These are phyloP conservation scores for Talaromyces piceae DNA, from an alignment of 2,329 filamentous ascomycete species.

Conservation along the genomic window DNA sequence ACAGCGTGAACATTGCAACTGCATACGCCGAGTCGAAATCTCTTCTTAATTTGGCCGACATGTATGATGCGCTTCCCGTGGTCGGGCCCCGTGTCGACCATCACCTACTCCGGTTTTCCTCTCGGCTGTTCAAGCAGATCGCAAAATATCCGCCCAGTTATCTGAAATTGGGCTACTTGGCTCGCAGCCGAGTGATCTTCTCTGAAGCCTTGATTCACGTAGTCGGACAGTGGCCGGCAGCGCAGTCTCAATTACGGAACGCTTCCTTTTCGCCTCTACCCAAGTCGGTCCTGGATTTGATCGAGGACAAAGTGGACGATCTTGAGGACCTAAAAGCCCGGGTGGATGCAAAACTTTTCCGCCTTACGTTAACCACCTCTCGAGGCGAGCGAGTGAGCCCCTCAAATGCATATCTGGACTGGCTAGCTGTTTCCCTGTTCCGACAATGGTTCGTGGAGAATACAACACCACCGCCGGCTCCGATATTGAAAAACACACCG, in stretches of 20 bases:
- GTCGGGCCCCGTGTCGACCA: constrained; percentile 88
- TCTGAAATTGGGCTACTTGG: constrained; percentile 78
- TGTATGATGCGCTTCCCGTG: constrained; percentile 83
- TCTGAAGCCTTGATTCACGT: constrained; percentile 87
- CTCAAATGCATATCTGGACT: constrained; percentile 73
- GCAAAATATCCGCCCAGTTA: constrained; percentile 93
- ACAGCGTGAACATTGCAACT: constrained; percentile 80
- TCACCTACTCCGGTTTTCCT: constrained; percentile 86
- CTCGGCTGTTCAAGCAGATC: constrained; percentile 88
- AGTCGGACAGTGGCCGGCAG: constrained; percentile 85
- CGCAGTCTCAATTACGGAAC: constrained; percentile 64
- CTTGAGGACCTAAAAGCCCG: constrained; percentile 73
- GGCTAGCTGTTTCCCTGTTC: constrained; percentile 81
- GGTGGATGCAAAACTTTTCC: constrained; percentile 74
- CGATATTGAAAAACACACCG: constrained; percentile 35
- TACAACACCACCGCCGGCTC: constrained; percentile 62
- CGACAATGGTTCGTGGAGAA: constrained; percentile 90
- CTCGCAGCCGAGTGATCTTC: constrained; percentile 75
- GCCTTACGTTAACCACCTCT: constrained; percentile 68
- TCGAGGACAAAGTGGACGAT: constrained; percentile 92
- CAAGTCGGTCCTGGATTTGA: constrained; percentile 71
- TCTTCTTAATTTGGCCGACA: constrained; percentile 79
- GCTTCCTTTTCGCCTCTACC: constrained; percentile 53
- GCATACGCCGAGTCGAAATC: constrained; percentile 93
- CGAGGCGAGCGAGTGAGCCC: constrained; percentile 78